phyloP scores from a whole-genome alignment of 2,329 filamentous ascomycete genomes.

The Scytalidium sp. region DNA sequence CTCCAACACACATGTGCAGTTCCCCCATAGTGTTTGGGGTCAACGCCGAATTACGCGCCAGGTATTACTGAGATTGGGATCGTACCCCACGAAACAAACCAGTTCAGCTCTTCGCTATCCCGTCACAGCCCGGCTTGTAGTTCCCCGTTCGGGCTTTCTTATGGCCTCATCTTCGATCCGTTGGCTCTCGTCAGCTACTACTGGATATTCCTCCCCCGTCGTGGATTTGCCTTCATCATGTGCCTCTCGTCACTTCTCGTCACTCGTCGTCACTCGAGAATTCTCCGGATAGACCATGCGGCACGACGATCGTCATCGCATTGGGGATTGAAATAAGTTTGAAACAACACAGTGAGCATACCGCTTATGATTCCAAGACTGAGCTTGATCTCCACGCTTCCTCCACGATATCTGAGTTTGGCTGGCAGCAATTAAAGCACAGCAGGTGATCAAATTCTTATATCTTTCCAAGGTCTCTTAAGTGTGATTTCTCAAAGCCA shows the following conservation, averaged over 20 bases:
- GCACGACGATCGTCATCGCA: neutral
- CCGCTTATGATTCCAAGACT: too few relatives aligned
- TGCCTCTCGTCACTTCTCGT: neutral
- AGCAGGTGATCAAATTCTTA: too few relatives aligned
- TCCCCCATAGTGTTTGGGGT: neutral
- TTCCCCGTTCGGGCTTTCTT: neutral
- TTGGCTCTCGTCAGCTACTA: neutral
- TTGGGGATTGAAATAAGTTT: too few relatives aligned
- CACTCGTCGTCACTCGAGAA: neutral
- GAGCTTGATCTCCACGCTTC: too few relatives aligned
- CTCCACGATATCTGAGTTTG: too few relatives aligned
- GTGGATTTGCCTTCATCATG: neutral
- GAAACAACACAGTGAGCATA: too few relatives aligned
- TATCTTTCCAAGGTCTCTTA: too few relatives aligned
- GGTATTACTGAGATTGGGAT: neutral
- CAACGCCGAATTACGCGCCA: neutral
- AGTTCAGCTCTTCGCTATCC: neutral
- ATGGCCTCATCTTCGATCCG: neutral
- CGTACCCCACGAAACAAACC: neutral
- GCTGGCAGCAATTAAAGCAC: too few relatives aligned
- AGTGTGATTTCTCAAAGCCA: too few relatives aligned
- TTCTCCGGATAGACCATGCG: neutral
- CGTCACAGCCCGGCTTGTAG: neutral
- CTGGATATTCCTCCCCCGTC: neutral
- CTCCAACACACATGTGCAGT: neutral